These are phyloP conservation scores for Xerocomellus chrysenteron DNA, from an alignment of 768 basidiomycete genomes.

Conservation along the genomic window DNA sequence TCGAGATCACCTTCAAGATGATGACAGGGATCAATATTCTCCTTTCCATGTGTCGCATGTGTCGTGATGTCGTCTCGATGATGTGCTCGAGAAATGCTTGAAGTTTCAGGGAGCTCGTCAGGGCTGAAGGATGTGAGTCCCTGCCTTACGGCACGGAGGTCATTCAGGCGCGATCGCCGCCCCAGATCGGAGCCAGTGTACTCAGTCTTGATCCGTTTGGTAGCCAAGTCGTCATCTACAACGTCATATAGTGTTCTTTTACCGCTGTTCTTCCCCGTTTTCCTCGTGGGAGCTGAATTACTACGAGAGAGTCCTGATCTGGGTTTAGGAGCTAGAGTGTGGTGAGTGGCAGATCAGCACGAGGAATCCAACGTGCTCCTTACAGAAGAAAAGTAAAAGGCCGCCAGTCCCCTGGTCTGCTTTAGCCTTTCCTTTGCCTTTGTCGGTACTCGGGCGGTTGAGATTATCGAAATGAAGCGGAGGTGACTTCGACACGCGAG, in stretches of 20 bases:
- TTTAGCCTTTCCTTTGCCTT: conserved; percentile 49
- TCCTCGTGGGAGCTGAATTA: conserved; percentile 31
- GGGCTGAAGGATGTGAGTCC: conserved; percentile 2
- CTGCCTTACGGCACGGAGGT: conserved; percentile 16
- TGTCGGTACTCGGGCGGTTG: conserved; percentile 31
- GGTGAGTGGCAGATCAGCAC: conserved; percentile 40
- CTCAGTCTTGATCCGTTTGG: conserved; percentile 46
- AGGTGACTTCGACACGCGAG: conserved; percentile 48
- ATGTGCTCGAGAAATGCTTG: conserved; percentile 24
- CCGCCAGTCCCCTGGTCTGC: conserved; percentile 28
- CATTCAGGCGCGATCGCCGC: conserved; percentile 26
- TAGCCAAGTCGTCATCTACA: conserved; percentile 61
- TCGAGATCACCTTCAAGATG: conserved; percentile 43
- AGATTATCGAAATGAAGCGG: conserved; percentile 32
- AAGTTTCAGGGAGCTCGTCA: conserved; percentile 28
- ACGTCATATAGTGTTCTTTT: conserved; percentile 72
- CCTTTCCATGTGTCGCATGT: conserved; percentile 36
- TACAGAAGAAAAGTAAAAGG: conserved; percentile 67
- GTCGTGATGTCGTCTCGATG: conserved; percentile 48
- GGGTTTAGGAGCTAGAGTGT: conserved; percentile 25
- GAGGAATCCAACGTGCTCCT: conserved; percentile 31
- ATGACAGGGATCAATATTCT: conserved; percentile 38
- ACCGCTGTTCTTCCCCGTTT: conserved; percentile 62
- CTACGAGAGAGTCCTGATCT: conserved; percentile 25
- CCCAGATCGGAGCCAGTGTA: conserved; percentile 21